phyloP scores from a whole-genome alignment of 305 asterid species.

The Petunia hybrid region DNA sequence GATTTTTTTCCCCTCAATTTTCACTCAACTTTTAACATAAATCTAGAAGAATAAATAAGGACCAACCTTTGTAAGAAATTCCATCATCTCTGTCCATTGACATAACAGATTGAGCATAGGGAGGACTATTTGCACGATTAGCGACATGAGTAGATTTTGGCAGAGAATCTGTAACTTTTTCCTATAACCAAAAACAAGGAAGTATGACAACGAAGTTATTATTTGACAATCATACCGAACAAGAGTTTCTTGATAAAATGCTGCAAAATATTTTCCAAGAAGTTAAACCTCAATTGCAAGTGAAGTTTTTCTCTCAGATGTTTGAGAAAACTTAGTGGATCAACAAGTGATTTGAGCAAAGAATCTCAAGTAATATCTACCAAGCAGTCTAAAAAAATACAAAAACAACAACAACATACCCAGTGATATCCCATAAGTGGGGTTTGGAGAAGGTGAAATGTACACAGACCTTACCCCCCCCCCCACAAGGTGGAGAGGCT shows the following conservation, averaged over 20 bases:
- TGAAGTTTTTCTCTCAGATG: neutral
- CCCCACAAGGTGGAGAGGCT: too few relatives aligned
- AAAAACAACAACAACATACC: too few relatives aligned
- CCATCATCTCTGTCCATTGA: slow-evolving; percentile 94
- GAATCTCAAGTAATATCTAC: slow-evolving; percentile 9
- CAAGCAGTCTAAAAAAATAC: neutral
- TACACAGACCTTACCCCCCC: too few relatives aligned
- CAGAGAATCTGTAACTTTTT: slow-evolving; percentile 74
- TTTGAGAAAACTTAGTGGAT: neutral
- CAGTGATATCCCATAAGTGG: too few relatives aligned
- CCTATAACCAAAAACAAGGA: slow-evolving; percentile 54
- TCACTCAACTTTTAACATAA: slow-evolving; percentile 5
- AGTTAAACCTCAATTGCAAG: neutral
- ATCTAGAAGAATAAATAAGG: slow-evolving; percentile 24
- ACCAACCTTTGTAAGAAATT: slow-evolving; percentile 78
- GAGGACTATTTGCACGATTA: slow-evolving; percentile 74
- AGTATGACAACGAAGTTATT: slow-evolving; percentile 13
- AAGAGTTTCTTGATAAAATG: neutral
- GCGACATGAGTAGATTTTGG: slow-evolving; percentile 76
- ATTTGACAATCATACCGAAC: neutral
- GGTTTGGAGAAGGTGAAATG: too few relatives aligned
- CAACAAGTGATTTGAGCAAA: slow-evolving; percentile 25
- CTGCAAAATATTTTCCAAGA: slow-evolving; percentile 19
- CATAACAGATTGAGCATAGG: slow-evolving; percentile 73
- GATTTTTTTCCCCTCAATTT: neutral